Evolutionary conservation across 2,329 filamentous ascomycete species (phyloP).

Genomic region (Stylonectria norvegica): DNA sequence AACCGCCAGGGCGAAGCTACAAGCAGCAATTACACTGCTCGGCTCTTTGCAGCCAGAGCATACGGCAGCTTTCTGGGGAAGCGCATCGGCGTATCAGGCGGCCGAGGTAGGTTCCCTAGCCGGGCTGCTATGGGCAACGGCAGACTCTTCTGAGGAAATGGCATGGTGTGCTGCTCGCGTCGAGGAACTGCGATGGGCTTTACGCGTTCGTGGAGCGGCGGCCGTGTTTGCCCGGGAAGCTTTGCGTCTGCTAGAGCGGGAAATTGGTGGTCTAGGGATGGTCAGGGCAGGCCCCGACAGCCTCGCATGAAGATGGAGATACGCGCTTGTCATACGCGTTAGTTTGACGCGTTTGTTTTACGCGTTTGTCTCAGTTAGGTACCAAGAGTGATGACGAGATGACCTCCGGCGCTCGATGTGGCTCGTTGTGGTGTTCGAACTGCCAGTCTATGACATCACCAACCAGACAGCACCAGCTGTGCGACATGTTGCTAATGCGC

Average conservation of each 20-base stretch:
- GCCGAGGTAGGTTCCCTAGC: constrained; percentile 42
- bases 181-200: constrained; percentile 40
- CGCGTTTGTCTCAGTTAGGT: no score
- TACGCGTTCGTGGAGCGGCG: constrained; percentile 38
- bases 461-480: constrained; percentile 9
- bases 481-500: constrained; percentile 13
- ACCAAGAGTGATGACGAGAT: not conserved
- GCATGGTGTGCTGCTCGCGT: constrained; percentile 38
- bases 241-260: constrained; percentile 37
- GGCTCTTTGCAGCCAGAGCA: constrained; percentile 43
- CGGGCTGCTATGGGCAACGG: constrained; percentile 40
- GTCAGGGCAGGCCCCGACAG: constrained; percentile 19
- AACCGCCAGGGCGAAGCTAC: constrained; percentile 38
- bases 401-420: not conserved
- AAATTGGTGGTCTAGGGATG: constrained; percentile 28
- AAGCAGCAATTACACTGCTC: constrained; percentile 39
- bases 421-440: no score
- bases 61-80: constrained; percentile 45
- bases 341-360: no score
- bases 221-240: constrained; percentile 39
- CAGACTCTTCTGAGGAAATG: constrained; percentile 36
- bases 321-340: no score
- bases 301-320: constrained; percentile 14
- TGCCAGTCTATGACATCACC: constrained; percentile 30
- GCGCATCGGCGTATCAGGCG: constrained; percentile 42